Evolutionary conservation across 140 eudicot species (phyloP).

Genomic region (Cichorium intybus): DNA sequence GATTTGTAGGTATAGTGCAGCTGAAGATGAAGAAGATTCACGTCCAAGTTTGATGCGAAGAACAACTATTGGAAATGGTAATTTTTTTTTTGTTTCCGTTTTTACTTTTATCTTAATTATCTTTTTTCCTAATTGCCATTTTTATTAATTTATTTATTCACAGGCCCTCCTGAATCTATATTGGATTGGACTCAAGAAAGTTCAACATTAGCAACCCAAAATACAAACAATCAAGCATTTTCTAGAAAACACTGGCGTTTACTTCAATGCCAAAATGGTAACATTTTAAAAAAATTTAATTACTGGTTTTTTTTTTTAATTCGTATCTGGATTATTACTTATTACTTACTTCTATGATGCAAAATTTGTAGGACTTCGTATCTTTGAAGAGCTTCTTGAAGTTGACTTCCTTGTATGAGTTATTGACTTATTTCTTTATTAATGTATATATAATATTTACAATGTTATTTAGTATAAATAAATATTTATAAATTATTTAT

Average conservation of each 20-base stretch:
- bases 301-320: slow-evolving; percentile 18
- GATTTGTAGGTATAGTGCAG: slow-evolving; percentile 74
- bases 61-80: slow-evolving; percentile 97
- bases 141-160: slow-evolving; percentile 8
- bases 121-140: background rate
- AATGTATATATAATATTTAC: background rate
- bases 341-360: slow-evolving; percentile 9
- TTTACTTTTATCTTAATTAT: slow-evolving; percentile 4
- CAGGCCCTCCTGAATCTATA: slow-evolving; percentile 96
- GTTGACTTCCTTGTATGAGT: slow-evolving; percentile 89
- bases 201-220: slow-evolving; percentile 76
- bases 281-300: slow-evolving; percentile 6
- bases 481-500: slow-evolving; percentile 1
- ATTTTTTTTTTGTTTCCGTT: slow-evolving; percentile 2
- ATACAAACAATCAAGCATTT: slow-evolving; percentile 74
- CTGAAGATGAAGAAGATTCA: slow-evolving; percentile 91
- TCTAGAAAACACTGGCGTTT: slow-evolving; percentile 98
- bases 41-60: slow-evolving; percentile 65
- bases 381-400: slow-evolving; percentile 97
- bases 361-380: slow-evolving; percentile 81
- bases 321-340: background rate
- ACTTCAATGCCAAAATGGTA: slow-evolving; percentile 99
- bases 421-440: slow-evolving; percentile 1
- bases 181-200: slow-evolving; percentile 97
- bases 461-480: background rate